A percentile compares a stretch with the other conserved stretches of the same genome.
Conservation (phyloP, 2,329 filamentous ascomycete species). For the Colletotrichum musicola region DNA sequence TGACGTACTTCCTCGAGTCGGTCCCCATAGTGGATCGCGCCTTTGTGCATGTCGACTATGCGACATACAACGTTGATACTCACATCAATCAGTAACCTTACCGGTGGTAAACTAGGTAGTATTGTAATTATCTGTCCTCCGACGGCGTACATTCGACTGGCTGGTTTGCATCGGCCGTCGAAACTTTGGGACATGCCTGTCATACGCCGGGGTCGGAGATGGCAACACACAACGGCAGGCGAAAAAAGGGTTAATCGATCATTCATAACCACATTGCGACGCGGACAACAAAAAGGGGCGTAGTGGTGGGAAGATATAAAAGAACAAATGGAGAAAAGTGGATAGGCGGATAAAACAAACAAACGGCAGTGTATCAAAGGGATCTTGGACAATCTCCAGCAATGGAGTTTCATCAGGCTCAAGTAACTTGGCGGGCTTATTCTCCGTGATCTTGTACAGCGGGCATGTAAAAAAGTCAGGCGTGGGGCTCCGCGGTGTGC, state of each 20-base stretch:
- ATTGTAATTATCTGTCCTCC: neutral
- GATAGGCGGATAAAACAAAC: neutral
- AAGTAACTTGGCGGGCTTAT: neutral
- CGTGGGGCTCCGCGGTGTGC: too few relatives aligned
- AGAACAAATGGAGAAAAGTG: neutral
- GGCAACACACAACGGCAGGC: too few relatives aligned
- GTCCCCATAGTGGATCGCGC: constrained; percentile 82
- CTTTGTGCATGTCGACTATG: constrained; percentile 77
- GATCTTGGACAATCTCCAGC: constrained; percentile 5
- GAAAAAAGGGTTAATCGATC: too few relatives aligned
- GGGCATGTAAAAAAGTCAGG: too few relatives aligned
- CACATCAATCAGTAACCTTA: constrained; percentile 62
- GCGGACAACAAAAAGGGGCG: too few relatives aligned
- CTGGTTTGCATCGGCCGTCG: constrained; percentile 13
- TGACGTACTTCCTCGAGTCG: constrained; percentile 88
- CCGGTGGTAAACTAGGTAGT: neutral
- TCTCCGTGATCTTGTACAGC: too few relatives aligned
- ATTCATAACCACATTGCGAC: too few relatives aligned
- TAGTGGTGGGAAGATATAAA: too few relatives aligned
- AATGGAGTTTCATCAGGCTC: neutral
- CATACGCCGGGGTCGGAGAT: too few relatives aligned
- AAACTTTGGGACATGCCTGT: too few relatives aligned
- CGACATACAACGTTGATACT: constrained; percentile 71
- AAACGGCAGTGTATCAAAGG: neutral
- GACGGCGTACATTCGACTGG: neutral